Base-by-base conservation (phyloP, 2,329 filamentous ascomycete genomes). In the Camillea tinctor region DNA sequence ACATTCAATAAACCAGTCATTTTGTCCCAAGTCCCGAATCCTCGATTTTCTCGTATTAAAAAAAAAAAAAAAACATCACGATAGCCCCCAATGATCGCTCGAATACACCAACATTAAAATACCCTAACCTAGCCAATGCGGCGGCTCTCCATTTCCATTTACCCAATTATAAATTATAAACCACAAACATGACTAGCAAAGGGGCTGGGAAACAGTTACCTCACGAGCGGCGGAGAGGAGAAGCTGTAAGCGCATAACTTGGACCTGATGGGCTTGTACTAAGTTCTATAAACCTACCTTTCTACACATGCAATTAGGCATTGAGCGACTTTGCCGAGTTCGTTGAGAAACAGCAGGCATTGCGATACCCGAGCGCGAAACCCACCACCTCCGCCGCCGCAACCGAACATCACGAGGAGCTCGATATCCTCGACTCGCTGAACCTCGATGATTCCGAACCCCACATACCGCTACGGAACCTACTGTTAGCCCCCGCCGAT, bases 261-360 rank as follows among this genome's bases (percentile, higher is more conserved):
- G n/a, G n/a, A n/a, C n/a, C n/a, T n/a, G n/a, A n/a, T n/a, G n/a
- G n/a, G n/a, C n/a, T n/a, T n/a, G n/a, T n/a, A n/a, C n/a, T n/a
- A n/a, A n/a, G n/a, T n/a, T n/a, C n/a, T n/a, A n/a, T n/a, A n/a
- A n/a, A n/a, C 24, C 24, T 26, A 11, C 26, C 2, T 30, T 9
- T 7, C 26, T 9, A 30, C 3, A 26, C 24, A 26, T 26, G 24
- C 24, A 4, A 26, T 0, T 54, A 84, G 83, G 93, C 94, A 13
- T 84, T 99, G 58, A 95, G 91, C 79, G 95, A 98, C 70, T 99
- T 99, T 74, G 93, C 93, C 75, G 95, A 99, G 71, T 98, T 97
- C 71, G 95, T 97, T 66, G 93, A 98, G 76, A 90, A 93, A 74
- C 93, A 98, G 74, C 95, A 98, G 76, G 88, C 88, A 15, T 77